These are phyloP conservation scores for Exophiala sp. DNA, from an alignment of 2,329 filamentous ascomycete genomes.

Conservation along the genomic window DNA sequence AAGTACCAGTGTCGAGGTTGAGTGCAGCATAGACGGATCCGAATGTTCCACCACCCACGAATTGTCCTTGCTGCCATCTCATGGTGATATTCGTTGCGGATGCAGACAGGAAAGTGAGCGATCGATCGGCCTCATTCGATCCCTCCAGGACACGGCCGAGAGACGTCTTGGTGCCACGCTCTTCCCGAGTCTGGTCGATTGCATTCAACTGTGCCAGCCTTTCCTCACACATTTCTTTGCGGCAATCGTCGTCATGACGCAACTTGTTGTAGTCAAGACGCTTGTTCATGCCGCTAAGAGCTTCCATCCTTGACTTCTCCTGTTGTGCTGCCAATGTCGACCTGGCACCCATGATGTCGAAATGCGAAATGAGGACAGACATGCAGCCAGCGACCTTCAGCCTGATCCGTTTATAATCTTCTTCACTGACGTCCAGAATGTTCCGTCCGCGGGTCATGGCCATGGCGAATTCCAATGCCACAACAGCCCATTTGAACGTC, in stretches of 20 bases:
- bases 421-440: constrained; percentile 83
- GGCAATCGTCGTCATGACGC: constrained; percentile 81
- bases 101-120: constrained; percentile 87
- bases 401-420: constrained; percentile 78
- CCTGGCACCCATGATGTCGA: constrained; percentile 97
- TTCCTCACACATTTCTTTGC: constrained; percentile 68
- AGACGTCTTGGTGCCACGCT: constrained; percentile 77
- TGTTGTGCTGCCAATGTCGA: constrained; percentile 91
- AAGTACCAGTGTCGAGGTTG: constrained; percentile 89
- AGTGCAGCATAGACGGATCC: constrained; percentile 96
- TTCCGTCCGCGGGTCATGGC: constrained; percentile 92
- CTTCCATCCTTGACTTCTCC: constrained; percentile 83
- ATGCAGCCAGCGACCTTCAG: constrained; percentile 94
- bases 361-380: constrained; percentile 95
- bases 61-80: constrained; percentile 98
- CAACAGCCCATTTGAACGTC: constrained; percentile 95
- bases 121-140: constrained; percentile 92
- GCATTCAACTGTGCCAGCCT: constrained; percentile 69
- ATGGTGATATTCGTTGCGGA: constrained; percentile 93
- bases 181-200: constrained; percentile 74
- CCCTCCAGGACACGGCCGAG: constrained; percentile 89
- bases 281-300: constrained; percentile 70
- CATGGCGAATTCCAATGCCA: constrained; percentile 95
- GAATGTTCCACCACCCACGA: constrained; percentile 94
- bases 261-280: constrained; percentile 68